Percentiles rank a stretch among this genome's conserved stretches.
Conservation (phyloP, 805 yeast species). For the Grigorovia jiainica region DNA sequence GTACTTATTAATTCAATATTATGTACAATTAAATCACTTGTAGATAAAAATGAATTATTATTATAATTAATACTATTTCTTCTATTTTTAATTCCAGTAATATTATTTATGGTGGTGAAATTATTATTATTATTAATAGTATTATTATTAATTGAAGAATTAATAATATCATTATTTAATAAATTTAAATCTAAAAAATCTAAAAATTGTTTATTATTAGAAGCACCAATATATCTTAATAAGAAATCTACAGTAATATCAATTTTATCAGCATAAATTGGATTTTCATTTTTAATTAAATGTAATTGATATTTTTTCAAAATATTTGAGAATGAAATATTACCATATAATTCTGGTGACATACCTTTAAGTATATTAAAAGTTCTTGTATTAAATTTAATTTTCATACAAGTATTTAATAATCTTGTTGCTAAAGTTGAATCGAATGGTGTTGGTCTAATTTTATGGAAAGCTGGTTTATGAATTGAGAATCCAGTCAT, state of each 20-base stretch:
- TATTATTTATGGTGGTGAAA: background rate
- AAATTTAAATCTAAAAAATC: constrained; percentile 23
- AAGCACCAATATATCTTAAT: constrained; percentile 37
- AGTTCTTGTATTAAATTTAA: constrained; percentile 24
- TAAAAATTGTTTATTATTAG: constrained; percentile 36
- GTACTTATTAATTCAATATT: constrained; percentile 35
- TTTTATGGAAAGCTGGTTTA: constrained; percentile 26
- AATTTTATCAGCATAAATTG: constrained; percentile 16
- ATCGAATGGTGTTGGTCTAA: constrained; percentile 25
- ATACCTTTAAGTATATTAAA: constrained; percentile 24
- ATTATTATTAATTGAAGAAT: constrained; percentile 23
- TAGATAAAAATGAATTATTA: too few relatives aligned
- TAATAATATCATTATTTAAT: constrained; percentile 18
- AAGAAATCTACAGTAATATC: constrained; percentile 34
- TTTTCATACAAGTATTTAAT: constrained; percentile 18
- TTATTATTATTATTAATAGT: background rate
- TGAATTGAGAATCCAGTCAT: constrained; percentile 29
- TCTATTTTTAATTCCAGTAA: constrained; percentile 18
- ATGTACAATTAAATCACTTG: background rate
- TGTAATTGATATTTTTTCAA: constrained; percentile 14
- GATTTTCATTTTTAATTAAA: constrained; percentile 9
- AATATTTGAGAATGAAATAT: constrained; percentile 7
- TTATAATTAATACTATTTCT: constrained; percentile 32
- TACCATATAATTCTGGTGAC: constrained; percentile 8
- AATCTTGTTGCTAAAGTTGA: constrained; percentile 15